Base-by-base conservation (phyloP, 2,329 filamentous ascomycete species). In the Didymella sp. region DNA sequence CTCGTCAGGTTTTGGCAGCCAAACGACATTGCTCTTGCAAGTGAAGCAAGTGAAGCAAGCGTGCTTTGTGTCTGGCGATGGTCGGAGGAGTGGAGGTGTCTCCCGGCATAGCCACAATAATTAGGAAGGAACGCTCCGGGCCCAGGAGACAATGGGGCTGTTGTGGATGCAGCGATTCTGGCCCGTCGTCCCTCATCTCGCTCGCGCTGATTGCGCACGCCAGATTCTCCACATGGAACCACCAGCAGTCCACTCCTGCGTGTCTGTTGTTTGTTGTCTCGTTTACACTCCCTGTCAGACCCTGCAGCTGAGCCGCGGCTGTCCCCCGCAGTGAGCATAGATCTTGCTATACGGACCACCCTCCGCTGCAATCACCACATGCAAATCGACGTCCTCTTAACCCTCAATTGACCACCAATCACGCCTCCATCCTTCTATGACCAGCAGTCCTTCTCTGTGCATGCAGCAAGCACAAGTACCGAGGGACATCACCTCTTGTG, bases 401-500 rank as follows among this genome's bases (percentile, higher is more conserved):
- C 44, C 31, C 48, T 21, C 43, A 48, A 58, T 62, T 51, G 57
- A 51, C 63, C 62, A 61, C 67, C 66, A 69, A 69, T 67, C 58
- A 67, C 58, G 43, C n/a, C 49, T 51, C 28, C 49, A 25, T 41
- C 33, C 35, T 55, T 28, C 30, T 21, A 40, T 51, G 17, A 21
- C 28, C 46, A 52, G 37, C 44, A 27, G 21, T 38, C 42, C 33
- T 31, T 24, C 21, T 52, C 25, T 44, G 43, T 52, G 40, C 43
- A 52, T 52, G 44, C 46, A 50, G 52, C 45, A 42, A 51, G 45
- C 37, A 28, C 48, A 38, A 24, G 25, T 35, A 33, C 37, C 37
- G 31, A 55, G 54, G 21, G 49, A 47, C 53, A 22, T n/a, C 40
- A 33, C 43, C 22, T 28, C 25, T 24, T 52, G 30, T 58, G 61